Conservation (phyloP, 2,329 filamentous ascomycete species). For the Aspergillus puulaauensis region DNA sequence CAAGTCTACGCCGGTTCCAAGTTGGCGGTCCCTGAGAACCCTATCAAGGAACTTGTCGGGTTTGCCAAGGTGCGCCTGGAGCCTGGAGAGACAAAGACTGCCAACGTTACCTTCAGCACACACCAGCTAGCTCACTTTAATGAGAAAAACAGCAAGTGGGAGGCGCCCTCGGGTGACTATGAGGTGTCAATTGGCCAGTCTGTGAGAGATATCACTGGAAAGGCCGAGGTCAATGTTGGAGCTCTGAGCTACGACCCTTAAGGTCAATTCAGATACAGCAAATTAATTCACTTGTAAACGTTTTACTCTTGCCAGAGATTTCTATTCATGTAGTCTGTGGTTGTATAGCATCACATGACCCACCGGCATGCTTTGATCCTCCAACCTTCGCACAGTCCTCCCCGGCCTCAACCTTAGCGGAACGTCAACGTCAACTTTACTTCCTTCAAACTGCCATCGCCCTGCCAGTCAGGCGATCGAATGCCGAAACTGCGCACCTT, state of each 20-base stretch:
- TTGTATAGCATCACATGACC: no score
- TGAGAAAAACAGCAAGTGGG: constrained; percentile 5
- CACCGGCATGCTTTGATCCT: no score
- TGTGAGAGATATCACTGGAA: constrained; percentile 5
- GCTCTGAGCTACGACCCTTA: neutral
- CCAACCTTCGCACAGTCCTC: no score
- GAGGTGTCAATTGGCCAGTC: constrained; percentile 5
- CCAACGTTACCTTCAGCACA: neutral
- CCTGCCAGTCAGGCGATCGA: no score
- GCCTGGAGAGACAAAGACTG: constrained; percentile 3
- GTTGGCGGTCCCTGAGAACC: neutral
- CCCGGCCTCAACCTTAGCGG: no score
- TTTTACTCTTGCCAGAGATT: neutral
- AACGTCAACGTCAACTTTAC: no score
- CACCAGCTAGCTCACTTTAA: constrained; percentile 6
- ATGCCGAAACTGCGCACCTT: no score
- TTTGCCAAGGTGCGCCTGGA: constrained; percentile 6
- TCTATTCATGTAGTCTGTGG: neutral
- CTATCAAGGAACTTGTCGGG: constrained; percentile 8
- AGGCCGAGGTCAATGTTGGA: neutral
- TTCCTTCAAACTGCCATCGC: no score
- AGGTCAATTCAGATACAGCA: neutral
- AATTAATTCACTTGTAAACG: no score
- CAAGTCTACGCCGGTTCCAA: constrained; percentile 9
- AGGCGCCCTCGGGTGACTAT: neutral